Evolutionary conservation across 2,329 filamentous ascomycete genomes (phyloP).

Genomic region (Zalaria sp.): DNA sequence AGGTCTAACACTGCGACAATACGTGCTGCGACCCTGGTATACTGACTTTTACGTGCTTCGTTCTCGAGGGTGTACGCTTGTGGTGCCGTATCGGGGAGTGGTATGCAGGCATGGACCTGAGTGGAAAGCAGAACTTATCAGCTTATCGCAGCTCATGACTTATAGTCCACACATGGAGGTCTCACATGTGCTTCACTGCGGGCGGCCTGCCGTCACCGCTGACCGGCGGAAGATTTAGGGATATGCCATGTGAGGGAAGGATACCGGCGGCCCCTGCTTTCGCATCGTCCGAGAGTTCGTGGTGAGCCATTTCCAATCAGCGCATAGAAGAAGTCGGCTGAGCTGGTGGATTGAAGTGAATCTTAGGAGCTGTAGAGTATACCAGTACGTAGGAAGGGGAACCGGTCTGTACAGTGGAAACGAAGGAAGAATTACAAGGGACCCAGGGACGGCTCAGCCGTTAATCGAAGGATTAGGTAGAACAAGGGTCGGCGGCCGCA

Average conservation of each 20-base stretch:
- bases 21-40: not conserved
- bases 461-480: too few species aligned
- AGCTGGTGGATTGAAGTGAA: too few species aligned
- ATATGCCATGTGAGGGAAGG: conserved; percentile 32
- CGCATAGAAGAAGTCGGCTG: too few species aligned
- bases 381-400: too few species aligned
- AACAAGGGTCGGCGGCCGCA: too few species aligned
- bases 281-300: not conserved
- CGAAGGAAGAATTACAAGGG: too few species aligned
- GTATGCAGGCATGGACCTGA: conserved; percentile 43
- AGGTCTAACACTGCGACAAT: conserved; percentile 1
- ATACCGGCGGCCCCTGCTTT: conserved; percentile 17
- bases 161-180: conserved; percentile 1
- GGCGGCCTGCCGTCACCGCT: conserved; percentile 24
- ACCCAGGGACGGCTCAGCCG: too few species aligned
- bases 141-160: not conserved
- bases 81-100: conserved; percentile 53
- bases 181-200: conserved; percentile 36
- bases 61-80: conserved; percentile 44
- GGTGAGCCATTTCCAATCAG: not conserved
- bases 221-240: conserved; percentile 29
- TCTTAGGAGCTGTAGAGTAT: too few species aligned
- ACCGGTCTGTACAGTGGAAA: too few species aligned
- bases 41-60: conserved; percentile 47
- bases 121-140: conserved; percentile 8